phyloP scores from a whole-genome alignment of 345 rosid species.

The Noccaea bulbosa region DNA sequence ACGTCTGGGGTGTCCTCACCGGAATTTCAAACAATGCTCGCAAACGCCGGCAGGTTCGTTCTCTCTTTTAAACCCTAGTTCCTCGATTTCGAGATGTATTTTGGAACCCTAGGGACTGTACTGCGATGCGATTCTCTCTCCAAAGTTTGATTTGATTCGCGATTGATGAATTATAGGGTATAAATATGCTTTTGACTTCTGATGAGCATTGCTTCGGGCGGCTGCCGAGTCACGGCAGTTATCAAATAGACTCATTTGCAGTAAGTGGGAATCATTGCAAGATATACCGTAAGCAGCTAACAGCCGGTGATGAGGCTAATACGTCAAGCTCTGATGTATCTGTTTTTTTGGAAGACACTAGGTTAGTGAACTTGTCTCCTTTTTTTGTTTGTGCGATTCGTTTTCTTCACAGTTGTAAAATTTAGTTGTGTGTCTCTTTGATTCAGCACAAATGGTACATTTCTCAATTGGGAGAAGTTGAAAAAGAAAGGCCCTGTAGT shows the following conservation, averaged over 20 bases:
- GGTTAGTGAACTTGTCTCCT: slow-evolving; percentile 49
- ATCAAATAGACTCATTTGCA: slow-evolving; percentile 68
- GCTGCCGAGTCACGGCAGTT: slow-evolving; percentile 57
- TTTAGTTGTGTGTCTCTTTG: not conserved
- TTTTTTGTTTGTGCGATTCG: slow-evolving; percentile 16
- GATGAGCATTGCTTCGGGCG: slow-evolving; percentile 82
- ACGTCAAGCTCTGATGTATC: slow-evolving; percentile 40
- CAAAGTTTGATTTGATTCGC: slow-evolving; percentile 17
- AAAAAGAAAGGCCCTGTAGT: slow-evolving; percentile 63
- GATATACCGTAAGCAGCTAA: slow-evolving; percentile 55
- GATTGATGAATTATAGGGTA: slow-evolving; percentile 56
- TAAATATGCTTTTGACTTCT: slow-evolving; percentile 69
- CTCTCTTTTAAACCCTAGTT: slow-evolving; percentile 26
- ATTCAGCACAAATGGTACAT: slow-evolving; percentile 87
- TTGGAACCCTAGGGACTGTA: not conserved
- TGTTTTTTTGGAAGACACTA: slow-evolving; percentile 78
- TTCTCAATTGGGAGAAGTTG: slow-evolving; percentile 79
- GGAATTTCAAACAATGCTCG: slow-evolving; percentile 83
- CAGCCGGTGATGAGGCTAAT: slow-evolving; percentile 41
- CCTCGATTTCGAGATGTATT: not conserved
- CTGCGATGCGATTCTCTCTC: not conserved
- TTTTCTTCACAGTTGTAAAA: not conserved
- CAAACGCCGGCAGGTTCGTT: slow-evolving; percentile 68
- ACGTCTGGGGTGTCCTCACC: slow-evolving; percentile 94
- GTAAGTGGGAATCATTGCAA: slow-evolving; percentile 88